Conservation (phyloP, 108 stramenopile genomes). For the Cylindrotheca fusiformis region DNA sequence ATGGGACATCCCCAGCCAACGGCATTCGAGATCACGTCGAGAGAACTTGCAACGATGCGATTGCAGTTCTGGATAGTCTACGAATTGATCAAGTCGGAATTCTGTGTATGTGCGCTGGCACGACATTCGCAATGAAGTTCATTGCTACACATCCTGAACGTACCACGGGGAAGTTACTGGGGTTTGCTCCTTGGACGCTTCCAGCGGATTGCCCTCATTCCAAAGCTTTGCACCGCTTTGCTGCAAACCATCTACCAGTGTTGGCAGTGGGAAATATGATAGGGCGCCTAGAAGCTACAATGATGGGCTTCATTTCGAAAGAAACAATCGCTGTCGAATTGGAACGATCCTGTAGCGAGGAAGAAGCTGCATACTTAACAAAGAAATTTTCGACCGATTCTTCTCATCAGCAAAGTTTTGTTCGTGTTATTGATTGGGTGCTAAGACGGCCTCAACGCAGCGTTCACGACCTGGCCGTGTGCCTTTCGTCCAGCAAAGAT, state of each 20-base stretch:
- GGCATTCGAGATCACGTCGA: not conserved
- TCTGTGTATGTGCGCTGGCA: constrained; percentile 15
- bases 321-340: not conserved
- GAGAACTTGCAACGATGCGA: not conserved
- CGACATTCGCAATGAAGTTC: constrained; percentile 2
- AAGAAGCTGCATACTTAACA: not conserved
- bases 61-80: constrained; percentile 2
- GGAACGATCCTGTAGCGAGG: not conserved
- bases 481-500: constrained; percentile 1
- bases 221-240: not conserved
- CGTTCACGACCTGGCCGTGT: constrained; percentile 3
- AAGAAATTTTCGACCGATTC: not conserved
- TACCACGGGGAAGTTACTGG: constrained; percentile 5
- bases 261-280: constrained; percentile 1
- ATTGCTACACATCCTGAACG: not conserved
- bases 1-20: not conserved
- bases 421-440: not conserved
- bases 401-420: not conserved
- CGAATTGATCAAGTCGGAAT: constrained; percentile 5
- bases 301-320: constrained; percentile 11
- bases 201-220: constrained; percentile 9
- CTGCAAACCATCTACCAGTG: constrained; percentile 3
- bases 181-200: constrained; percentile 8
- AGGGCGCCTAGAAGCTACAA: not conserved
- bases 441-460: not conserved